Conservation (phyloP, 768 basidiomycete species). For the Tremella yokohamensis region DNA sequence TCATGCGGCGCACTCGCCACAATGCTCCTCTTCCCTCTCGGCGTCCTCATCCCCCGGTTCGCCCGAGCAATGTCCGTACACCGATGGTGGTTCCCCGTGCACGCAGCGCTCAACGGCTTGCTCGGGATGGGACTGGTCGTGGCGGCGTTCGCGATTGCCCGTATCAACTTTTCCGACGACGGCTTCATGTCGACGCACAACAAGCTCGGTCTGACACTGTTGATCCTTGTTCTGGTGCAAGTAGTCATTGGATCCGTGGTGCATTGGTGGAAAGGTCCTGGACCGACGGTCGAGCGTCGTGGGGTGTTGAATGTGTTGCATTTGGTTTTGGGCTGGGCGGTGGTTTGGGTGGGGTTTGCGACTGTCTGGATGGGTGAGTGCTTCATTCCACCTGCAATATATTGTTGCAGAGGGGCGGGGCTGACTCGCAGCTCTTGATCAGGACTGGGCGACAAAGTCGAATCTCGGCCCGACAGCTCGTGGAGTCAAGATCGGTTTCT, state of each 20-base stretch:
- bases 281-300: too few species aligned
- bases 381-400: too few species aligned
- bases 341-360: conserved; percentile 55
- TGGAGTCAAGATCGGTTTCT: too few species aligned
- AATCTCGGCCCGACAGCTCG: too few species aligned
- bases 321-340: conserved; percentile 57
- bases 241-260: conserved; percentile 57
- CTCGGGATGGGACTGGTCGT: conserved; percentile 40
- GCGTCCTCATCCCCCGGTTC: conserved; percentile 59
- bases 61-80: conserved; percentile 55
- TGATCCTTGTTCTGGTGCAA: conserved; percentile 58
- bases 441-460: too few species aligned
- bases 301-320: conserved; percentile 61
- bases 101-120: conserved; percentile 57
- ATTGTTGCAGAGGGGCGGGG: too few species aligned
- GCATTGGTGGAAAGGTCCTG: conserved; percentile 58
- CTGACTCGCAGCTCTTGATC: too few species aligned
- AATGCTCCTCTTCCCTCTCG: conserved; percentile 58
- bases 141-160: conserved; percentile 26
- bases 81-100: conserved; percentile 58
- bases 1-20: conserved; percentile 58
- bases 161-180: conserved; percentile 8
- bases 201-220: conserved; percentile 58
- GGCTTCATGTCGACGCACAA: conserved; percentile 22
- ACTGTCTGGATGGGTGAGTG: conserved; percentile 45